Base-by-base conservation (phyloP, 148 eudicot species). In the Fagopyrum tataricum region DNA sequence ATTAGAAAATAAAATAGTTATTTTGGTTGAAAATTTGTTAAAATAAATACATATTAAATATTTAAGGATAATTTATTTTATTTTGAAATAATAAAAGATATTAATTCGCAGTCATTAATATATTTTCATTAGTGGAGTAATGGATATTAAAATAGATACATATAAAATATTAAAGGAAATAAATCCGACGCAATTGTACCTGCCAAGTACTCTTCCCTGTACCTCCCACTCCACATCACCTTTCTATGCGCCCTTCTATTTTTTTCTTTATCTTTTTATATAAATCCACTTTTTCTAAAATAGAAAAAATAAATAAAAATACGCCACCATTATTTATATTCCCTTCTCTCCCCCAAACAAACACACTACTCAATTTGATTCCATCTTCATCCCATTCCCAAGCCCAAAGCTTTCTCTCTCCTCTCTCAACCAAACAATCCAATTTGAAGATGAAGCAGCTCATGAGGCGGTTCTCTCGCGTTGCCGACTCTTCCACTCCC, bases 401-500 rank as follows among this genome's bases (percentile, higher is more conserved):
- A 59, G 12, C 68, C 44, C 69, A 64, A n/a, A 9, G 41, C 69
- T 61, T 24, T 61, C 67, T 61, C 67, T 61, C 31, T 58, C 26
- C 62, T n/a, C 64, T n/a, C 31, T 26, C 18, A 37, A 39, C 69
- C 15, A 18, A 37, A 31, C 13, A 9, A 11, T 31, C 37, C 37
- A 31, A 31, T 0, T 31, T 31, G 12, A 74, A 74, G 76, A 91
- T 92, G 97, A 89, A 88, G 87, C 87, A 84, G 51, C 68, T 92
- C 5, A 85, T 89, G 15, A 76, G 87, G 26, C 83, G 85, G 11
- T 81, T 89, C 44, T 89, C 95, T 2, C 84, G 84, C 41, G 97
- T 91, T 2, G 89, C 88, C 7, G 93, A 91, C 68, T 87, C 97
- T 4, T 86, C 79, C 24, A 56, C 82, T 72, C 20, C 31, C 37